These are phyloP conservation scores for Sporisorium reilianum DNA, from an alignment of 1,284 basidiomycete species.

Conservation along the genomic window DNA sequence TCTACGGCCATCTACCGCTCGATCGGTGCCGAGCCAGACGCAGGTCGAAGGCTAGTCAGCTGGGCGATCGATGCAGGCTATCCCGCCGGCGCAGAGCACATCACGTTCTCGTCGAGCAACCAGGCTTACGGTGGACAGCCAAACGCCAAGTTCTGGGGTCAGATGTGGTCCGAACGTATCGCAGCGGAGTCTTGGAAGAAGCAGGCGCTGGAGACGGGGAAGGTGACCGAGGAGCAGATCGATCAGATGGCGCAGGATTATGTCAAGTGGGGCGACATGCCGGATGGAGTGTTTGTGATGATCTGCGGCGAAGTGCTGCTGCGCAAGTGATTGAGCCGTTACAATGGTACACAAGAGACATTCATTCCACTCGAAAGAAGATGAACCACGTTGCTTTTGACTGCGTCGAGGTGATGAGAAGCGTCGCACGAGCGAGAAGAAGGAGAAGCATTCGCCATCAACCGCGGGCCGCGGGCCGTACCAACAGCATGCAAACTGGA, in stretches of 20 bases:
- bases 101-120: slow-evolving; percentile 37
- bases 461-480: background rate
- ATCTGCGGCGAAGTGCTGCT: slow-evolving; percentile 41
- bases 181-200: slow-evolving; percentile 28
- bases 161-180: slow-evolving; percentile 35
- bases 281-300: slow-evolving; percentile 32
- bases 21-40: slow-evolving; percentile 36
- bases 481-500: background rate
- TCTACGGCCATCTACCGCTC: slow-evolving; percentile 21
- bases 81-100: slow-evolving; percentile 8
- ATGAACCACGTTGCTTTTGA: background rate
- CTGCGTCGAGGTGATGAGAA: background rate
- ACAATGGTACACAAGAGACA: too few species aligned
- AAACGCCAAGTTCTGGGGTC: slow-evolving; percentile 31
- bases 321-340: slow-evolving; percentile 25
- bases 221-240: slow-evolving; percentile 14
- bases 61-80: slow-evolving; percentile 43
- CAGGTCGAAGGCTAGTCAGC: slow-evolving; percentile 29
- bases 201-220: slow-evolving; percentile 28
- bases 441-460: background rate
- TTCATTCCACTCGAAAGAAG: too few species aligned
- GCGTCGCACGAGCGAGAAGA: too few species aligned
- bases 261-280: slow-evolving; percentile 19
- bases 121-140: slow-evolving; percentile 32
- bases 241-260: slow-evolving; percentile 24